These are phyloP conservation scores for Tolypocladium album DNA, from an alignment of 2,329 filamentous ascomycete genomes.

Conservation along the genomic window DNA sequence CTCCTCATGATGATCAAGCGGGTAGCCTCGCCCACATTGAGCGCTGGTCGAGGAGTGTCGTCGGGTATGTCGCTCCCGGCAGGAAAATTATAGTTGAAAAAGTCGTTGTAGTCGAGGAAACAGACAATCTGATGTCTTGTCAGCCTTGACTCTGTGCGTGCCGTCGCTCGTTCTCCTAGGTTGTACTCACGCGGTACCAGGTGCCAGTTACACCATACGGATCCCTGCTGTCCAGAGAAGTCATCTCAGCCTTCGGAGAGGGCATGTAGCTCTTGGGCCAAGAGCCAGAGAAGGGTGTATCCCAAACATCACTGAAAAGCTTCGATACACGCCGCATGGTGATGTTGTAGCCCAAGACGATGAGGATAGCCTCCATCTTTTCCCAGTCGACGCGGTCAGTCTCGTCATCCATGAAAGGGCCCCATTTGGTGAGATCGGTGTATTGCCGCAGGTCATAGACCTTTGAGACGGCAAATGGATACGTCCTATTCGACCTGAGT, in stretches of 20 bases:
- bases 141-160: not conserved
- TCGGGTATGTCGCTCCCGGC: constrained; percentile 25
- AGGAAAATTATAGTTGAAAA: constrained; percentile 64
- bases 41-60: constrained; percentile 36
- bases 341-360: constrained; percentile 57
- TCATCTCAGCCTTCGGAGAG: constrained; percentile 20
- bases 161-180: not conserved
- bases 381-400: constrained; percentile 63
- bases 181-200: constrained; percentile 51
- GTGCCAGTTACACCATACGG: constrained; percentile 62
- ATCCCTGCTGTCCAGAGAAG: constrained; percentile 43
- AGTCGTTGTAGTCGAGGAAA: constrained; percentile 58
- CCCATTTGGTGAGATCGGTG: constrained; percentile 52
- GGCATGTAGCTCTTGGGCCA: constrained; percentile 39
- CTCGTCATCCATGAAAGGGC: constrained; percentile 58
- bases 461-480: constrained; percentile 53
- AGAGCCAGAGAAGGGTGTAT: constrained; percentile 42
- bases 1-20: constrained; percentile 61
- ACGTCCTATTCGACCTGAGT: constrained; percentile 26
- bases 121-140: constrained; percentile 27
- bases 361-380: constrained; percentile 64
- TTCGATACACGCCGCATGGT: constrained; percentile 33
- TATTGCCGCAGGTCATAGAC: constrained; percentile 69
- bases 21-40: constrained; percentile 55
- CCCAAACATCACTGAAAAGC: constrained; percentile 42